A percentile compares a stretch with the other conserved stretches of the same genome.
These are phyloP conservation scores for Pleurotus tuoliensis DNA, from an alignment of 768 basidiomycete genomes.

Conservation along the genomic window DNA sequence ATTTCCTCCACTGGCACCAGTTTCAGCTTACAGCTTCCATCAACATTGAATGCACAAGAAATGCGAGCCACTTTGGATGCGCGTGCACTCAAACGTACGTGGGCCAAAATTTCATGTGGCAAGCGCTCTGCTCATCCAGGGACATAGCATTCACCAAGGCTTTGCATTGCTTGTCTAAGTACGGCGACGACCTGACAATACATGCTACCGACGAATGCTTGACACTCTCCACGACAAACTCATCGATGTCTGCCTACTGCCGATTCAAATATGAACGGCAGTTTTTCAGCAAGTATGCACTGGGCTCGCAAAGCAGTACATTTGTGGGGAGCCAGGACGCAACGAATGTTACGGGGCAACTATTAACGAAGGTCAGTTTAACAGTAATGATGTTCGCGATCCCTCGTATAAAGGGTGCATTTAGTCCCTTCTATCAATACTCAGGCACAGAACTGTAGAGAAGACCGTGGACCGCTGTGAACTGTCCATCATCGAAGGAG, in stretches of 20 bases:
- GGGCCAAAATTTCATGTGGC: neutral
- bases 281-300: conserved; percentile 68
- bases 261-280: conserved; percentile 64
- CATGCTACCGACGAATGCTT: conserved; percentile 59
- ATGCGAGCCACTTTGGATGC: conserved; percentile 74
- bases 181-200: conserved; percentile 77
- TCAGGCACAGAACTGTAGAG: conserved; percentile 72
- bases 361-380: conserved; percentile 58
- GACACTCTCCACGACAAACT: conserved; percentile 71
- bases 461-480: conserved; percentile 78
- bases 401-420: conserved; percentile 5
- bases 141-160: conserved; percentile 67
- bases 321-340: conserved; percentile 31
- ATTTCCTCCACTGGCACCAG: no score
- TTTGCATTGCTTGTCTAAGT: conserved; percentile 72
- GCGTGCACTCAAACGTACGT: conserved; percentile 47
- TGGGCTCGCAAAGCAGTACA: conserved; percentile 20
- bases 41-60: neutral
- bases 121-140: conserved; percentile 9
- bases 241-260: conserved; percentile 78
- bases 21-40: no score
- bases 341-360: conserved; percentile 54
- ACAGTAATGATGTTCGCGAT: neutral
- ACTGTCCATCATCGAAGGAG: conserved; percentile 56
- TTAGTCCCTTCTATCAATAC: conserved; percentile 66